Evolutionary conservation across 73 alveolate species (phyloP).

Genomic region (Breviolum minutum): DNA sequence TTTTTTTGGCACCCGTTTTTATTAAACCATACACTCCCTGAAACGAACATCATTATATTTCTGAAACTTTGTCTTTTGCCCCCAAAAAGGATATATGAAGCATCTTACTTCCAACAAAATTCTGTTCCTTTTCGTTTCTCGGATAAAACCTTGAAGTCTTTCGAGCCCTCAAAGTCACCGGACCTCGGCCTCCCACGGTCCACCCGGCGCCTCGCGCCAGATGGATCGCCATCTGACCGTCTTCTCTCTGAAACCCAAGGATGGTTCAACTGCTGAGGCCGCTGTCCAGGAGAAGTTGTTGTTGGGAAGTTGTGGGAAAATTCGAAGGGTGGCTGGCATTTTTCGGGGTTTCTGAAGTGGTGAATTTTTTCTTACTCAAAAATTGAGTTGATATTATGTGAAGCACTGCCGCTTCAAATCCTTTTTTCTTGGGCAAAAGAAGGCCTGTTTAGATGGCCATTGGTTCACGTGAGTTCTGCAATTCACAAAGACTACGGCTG

Average conservation of each 20-base stretch:
- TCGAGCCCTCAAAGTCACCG: neutral
- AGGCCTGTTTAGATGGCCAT: too few relatives aligned
- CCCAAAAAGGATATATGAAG: neutral
- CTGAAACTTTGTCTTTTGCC: too few relatives aligned
- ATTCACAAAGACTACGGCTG: too few relatives aligned
- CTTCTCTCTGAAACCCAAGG: constrained; percentile 89
- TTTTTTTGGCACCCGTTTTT: too few relatives aligned
- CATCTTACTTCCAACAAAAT: neutral
- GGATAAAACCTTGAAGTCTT: neutral
- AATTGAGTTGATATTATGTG: too few relatives aligned
- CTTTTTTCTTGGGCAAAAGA: too few relatives aligned
- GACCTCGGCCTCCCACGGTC: neutral
- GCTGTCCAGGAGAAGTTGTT: constrained; percentile 38
- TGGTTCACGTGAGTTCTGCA: too few relatives aligned
- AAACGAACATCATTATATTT: too few relatives aligned
- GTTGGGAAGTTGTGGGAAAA: neutral
- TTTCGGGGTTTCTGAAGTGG: neutral
- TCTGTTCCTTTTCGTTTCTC: neutral
- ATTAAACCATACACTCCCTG: too few relatives aligned
- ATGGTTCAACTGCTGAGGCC: constrained; percentile 75
- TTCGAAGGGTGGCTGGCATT: neutral
- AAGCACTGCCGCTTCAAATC: too few relatives aligned
- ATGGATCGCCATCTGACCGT: constrained; percentile 94
- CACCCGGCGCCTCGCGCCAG: constrained; percentile 7
- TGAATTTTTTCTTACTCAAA: too few relatives aligned